Evolutionary conservation across 371 early-diverging fungal species (phyloP), one percentile per base, ranked within the genome.

Genomic region (Umbelopsis sp.): DNA sequence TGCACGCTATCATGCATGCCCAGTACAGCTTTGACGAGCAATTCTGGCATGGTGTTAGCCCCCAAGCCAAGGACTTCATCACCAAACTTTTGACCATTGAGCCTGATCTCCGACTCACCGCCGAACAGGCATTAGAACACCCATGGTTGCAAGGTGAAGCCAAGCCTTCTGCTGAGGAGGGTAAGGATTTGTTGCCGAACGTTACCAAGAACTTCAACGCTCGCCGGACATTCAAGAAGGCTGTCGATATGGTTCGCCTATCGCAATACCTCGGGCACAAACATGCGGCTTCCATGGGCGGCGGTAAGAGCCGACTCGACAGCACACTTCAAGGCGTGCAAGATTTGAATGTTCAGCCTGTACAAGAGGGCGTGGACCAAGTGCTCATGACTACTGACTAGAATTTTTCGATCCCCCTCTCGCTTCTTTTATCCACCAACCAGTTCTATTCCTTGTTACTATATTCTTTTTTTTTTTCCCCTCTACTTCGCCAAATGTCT

Each of bases 191-290:
- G 63, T 80, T 95, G 72, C 93, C 93, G 18, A 87, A 80, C 63
- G 89, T 96, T 68, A 85, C 86, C 45, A 83, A 91, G 71, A 93
- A 93, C 77, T 94, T 95, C 74, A 91, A 93, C 74, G 94, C 94
- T 9, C 88, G 90, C 67, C 82, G 87, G 38, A 90, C 89, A 22
- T 88, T 93, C 81, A 89, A 85, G 65, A 88, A 88, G 41, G 94
- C 93, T 10, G 86, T 93, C 64, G 74, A 86, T 46, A 70, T 88
- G 75, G 76, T 90, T 18, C 81, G 82, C 20, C 71, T 84, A 8
- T 81, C 84, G 12, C 71, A 80, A 48, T 81, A 83, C 50, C 75
- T 83, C 38, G 74, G 80, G 2, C 76, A 81, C 41, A 78, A 75
- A 46, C 79, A 81, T 45, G 73, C 76, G 4, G 67, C 74, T 10